phyloP scores from a whole-genome alignment of 306 rosid genomes.

The Biancaea sappan region DNA sequence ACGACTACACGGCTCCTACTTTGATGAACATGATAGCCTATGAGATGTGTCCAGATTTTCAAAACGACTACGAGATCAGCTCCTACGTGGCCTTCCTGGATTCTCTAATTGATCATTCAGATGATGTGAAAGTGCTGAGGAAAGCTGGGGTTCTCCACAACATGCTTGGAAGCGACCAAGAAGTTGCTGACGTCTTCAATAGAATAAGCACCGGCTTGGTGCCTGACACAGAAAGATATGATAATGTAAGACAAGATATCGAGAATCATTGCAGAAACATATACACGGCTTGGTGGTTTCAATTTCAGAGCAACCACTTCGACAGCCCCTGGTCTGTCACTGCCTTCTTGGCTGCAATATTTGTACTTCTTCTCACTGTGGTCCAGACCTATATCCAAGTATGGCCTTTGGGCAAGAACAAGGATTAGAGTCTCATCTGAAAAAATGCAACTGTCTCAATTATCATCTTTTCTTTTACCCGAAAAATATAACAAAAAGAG shows the following conservation, averaged over 20 bases:
- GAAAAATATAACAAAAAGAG: too few species aligned
- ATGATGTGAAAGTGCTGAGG: not conserved
- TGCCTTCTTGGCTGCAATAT: not conserved
- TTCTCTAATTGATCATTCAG: not conserved
- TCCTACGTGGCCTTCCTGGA: not conserved
- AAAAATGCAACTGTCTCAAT: too few species aligned
- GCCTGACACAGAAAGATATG: not conserved
- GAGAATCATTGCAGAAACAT: not conserved
- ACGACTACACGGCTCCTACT: not conserved
- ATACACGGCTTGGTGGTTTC: not conserved
- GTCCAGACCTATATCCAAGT: not conserved
- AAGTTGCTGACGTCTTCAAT: not conserved
- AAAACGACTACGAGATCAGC: not conserved
- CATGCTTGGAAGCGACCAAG: not conserved
- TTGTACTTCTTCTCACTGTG: not conserved
- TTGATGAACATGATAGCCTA: not conserved
- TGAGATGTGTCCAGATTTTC: not conserved
- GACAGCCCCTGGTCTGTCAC: not conserved
- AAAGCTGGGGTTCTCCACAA: not conserved
- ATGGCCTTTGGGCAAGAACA: too few species aligned
- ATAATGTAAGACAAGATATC: accelerated
- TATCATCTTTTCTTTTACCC: too few species aligned
- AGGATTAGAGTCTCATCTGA: too few species aligned
- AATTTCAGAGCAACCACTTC: not conserved
- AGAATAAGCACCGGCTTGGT: not conserved